Conservation (phyloP, 306 rosid species). For the Vachellia collinsii region DNA sequence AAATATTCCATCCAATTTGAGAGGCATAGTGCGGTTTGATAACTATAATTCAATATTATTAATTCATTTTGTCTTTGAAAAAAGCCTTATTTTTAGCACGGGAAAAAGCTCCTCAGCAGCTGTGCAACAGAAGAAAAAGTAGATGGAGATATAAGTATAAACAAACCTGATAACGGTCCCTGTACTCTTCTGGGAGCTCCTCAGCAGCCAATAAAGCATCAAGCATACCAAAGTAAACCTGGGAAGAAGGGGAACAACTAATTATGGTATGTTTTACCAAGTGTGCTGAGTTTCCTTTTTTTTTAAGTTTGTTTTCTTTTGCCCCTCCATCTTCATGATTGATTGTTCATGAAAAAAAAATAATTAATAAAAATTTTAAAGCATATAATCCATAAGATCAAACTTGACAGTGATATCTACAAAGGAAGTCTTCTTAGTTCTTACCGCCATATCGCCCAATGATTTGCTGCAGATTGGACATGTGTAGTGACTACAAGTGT, state of each 20-base stretch:
- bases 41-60: background rate
- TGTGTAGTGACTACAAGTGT: slow-evolving; percentile 94
- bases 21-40: background rate
- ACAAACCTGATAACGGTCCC: slow-evolving; percentile 81
- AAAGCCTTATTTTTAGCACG: background rate
- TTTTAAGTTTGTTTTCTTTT: background rate
- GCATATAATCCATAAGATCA: slow-evolving; percentile 9
- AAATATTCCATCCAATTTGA: background rate
- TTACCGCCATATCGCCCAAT: slow-evolving; percentile 98
- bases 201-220: slow-evolving; percentile 96
- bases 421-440: slow-evolving; percentile 37
- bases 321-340: slow-evolving; percentile 26
- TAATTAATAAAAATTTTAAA: slow-evolving; percentile 13
- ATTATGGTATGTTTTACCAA: slow-evolving; percentile 27
- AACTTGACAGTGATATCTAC: slow-evolving; percentile 22
- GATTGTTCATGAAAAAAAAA: slow-evolving; percentile 19
- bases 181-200: slow-evolving; percentile 95
- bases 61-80: background rate
- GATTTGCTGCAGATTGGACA: slow-evolving; percentile 99
- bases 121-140: slow-evolving; percentile 18
- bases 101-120: slow-evolving; percentile 9
- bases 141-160: background rate
- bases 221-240: slow-evolving; percentile 99
- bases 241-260: slow-evolving; percentile 41
- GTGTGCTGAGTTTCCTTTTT: background rate